Percentiles rank a stretch among this genome's conserved stretches.
These are phyloP conservation scores for Staphylotrichum tortipilum DNA, from an alignment of 495 filamentous ascomycete genomes.

Conservation along the genomic window DNA sequence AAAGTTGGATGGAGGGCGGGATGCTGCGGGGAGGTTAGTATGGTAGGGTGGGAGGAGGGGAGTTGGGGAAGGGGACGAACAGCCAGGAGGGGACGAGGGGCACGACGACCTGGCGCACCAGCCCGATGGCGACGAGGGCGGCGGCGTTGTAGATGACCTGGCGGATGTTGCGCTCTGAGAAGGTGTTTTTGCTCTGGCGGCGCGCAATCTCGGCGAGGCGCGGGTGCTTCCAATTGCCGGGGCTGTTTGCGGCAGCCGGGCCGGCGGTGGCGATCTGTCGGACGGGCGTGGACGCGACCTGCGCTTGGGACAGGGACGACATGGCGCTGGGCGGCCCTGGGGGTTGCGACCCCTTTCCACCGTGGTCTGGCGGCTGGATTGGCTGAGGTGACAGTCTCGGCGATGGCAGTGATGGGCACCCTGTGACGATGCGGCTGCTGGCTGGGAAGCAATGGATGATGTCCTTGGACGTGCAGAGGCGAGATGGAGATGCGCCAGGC, in stretches of 20 bases:
- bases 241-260: slow-evolving; percentile 35
- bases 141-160: slow-evolving; percentile 55
- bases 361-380: too few species aligned
- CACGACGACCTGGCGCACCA: slow-evolving; percentile 20
- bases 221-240: slow-evolving; percentile 85
- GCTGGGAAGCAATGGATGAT: neutral
- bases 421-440: neutral
- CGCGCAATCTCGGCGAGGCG: slow-evolving; percentile 66
- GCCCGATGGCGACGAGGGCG: slow-evolving; percentile 42
- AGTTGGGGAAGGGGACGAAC: slow-evolving; percentile 37
- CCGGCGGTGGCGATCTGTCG: slow-evolving; percentile 28
- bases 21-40: too few species aligned
- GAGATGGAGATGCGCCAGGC: neutral
- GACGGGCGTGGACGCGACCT: slow-evolving; percentile 32
- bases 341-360: too few species aligned
- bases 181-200: slow-evolving; percentile 63
- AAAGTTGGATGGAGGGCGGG: too few species aligned
- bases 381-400: too few species aligned
- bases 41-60: slow-evolving; percentile 52
- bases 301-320: slow-evolving; percentile 13
- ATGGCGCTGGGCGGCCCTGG: slow-evolving; percentile 14
- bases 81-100: slow-evolving; percentile 14
- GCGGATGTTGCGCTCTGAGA: slow-evolving; percentile 60
- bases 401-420: too few species aligned
- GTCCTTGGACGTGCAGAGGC: neutral